Evolutionary conservation across 306 rosid species (phyloP).

Genomic region (Fagus crenata): DNA sequence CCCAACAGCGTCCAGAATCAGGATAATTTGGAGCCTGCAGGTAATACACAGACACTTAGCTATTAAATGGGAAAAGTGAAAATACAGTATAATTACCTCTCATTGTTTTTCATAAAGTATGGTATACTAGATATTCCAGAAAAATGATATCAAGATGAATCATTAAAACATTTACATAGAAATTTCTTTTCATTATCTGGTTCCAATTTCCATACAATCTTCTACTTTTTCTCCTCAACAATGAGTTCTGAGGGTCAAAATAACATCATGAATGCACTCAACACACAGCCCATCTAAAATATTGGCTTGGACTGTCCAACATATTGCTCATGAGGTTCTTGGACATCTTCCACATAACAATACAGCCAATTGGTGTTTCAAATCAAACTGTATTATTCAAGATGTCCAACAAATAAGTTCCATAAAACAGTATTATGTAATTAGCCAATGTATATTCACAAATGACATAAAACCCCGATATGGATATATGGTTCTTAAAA

Average conservation of each 20-base stretch:
- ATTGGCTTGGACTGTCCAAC: conserved; percentile 17
- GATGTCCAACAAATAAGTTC: conserved; percentile 11
- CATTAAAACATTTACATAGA: conserved; percentile 15
- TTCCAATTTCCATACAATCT: background rate
- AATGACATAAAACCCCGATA: background rate
- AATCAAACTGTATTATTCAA: conserved; percentile 1
- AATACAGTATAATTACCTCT: conserved; percentile 5
- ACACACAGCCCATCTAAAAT: conserved; percentile 12
- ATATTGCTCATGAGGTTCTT: conserved; percentile 10
- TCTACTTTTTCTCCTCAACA: no score
- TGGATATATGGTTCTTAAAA: background rate
- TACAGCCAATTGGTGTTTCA: conserved; percentile 12
- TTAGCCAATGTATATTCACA: conserved; percentile 11
- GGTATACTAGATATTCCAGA: background rate
- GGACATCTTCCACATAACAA: conserved; percentile 17
- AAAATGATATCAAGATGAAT: background rate
- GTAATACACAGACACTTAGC: conserved; percentile 12
- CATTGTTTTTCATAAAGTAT: background rate
- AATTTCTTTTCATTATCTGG: background rate
- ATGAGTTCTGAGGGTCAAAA: conserved; percentile 21
- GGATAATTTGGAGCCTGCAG: conserved; percentile 97
- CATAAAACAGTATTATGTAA: conserved; percentile 1
- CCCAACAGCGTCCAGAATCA: conserved; percentile 92
- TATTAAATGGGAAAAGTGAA: conserved; percentile 10
- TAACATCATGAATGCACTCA: conserved; percentile 5